These are phyloP conservation scores for Fusarium euwallaceae DNA, from an alignment of 2,329 filamentous ascomycete genomes.

Conservation along the genomic window DNA sequence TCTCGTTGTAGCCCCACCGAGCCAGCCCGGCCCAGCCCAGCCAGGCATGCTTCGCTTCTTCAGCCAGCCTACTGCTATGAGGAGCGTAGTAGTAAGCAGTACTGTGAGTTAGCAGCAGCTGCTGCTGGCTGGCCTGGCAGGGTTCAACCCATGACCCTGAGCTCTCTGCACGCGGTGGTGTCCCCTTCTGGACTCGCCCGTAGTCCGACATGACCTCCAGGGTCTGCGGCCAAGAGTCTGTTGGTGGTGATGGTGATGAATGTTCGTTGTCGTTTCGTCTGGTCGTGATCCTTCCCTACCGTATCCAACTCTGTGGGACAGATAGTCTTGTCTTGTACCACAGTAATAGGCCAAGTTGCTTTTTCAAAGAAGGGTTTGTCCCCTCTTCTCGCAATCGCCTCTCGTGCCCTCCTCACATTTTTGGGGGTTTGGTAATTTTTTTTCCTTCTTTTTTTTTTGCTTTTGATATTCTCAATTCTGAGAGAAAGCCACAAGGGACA, in stretches of 20 bases:
- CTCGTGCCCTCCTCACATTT: background rate
- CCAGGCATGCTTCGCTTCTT: background rate
- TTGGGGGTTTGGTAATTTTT: background rate
- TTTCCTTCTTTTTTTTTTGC: slow-evolving; percentile 2
- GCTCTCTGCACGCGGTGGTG: background rate
- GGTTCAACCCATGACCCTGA: slow-evolving; percentile 12
- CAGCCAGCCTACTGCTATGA: background rate
- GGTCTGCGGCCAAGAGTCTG: slow-evolving; percentile 5
- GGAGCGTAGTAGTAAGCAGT: background rate
- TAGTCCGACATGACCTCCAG: slow-evolving; percentile 23
- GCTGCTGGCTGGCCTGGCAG: background rate
- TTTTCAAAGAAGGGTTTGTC: slow-evolving; percentile 12
- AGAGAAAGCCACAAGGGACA: background rate
- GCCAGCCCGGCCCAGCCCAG: background rate
- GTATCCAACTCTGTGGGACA: background rate
- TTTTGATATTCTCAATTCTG: background rate
- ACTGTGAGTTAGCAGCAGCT: background rate
- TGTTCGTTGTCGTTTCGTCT: background rate
- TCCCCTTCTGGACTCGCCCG: slow-evolving; percentile 9
- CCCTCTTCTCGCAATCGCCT: slow-evolving; percentile 18
- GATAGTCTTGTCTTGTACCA: slow-evolving; percentile 11
- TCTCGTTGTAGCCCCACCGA: slow-evolving; percentile 16
- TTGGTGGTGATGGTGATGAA: slow-evolving; percentile 16
- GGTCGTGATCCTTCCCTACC: background rate
- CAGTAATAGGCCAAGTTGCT: slow-evolving; percentile 19